Evolutionary conservation across 805 yeast genomes (phyloP).

Genomic region (Yamadazyma paraphyllophila): DNA sequence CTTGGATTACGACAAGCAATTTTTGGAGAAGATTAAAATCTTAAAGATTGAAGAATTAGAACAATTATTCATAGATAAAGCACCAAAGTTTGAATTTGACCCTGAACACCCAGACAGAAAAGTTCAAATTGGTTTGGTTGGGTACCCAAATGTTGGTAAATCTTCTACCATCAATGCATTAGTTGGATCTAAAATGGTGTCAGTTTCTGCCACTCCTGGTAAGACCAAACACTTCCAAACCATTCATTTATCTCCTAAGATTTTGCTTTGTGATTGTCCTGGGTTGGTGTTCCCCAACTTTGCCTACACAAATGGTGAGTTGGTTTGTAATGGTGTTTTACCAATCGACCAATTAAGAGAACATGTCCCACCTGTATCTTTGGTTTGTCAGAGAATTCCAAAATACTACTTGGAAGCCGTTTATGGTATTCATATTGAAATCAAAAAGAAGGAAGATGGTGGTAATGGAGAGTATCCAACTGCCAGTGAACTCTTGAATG

Average conservation of each 20-base stretch:
- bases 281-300: slow-evolving; percentile 98
- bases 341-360: slow-evolving; percentile 98
- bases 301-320: slow-evolving; percentile 93
- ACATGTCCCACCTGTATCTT: slow-evolving; percentile 79
- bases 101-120: slow-evolving; percentile 59
- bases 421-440: slow-evolving; percentile 87
- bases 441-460: slow-evolving; percentile 76
- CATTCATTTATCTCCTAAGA: slow-evolving; percentile 75
- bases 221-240: slow-evolving; percentile 99
- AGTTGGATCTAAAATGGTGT: slow-evolving; percentile 95
- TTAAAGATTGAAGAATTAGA: slow-evolving; percentile 84
- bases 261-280: slow-evolving; percentile 95
- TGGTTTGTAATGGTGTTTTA: slow-evolving; percentile 96
- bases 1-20: slow-evolving; percentile 17
- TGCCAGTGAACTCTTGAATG: slow-evolving; percentile 81
- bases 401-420: slow-evolving; percentile 84
- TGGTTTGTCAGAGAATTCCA: slow-evolving; percentile 87
- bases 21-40: slow-evolving; percentile 53
- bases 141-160: slow-evolving; percentile 92
- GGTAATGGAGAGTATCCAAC: slow-evolving; percentile 82
- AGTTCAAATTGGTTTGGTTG: slow-evolving; percentile 91
- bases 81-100: slow-evolving; percentile 64
- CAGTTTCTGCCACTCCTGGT: slow-evolving; percentile 98
- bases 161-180: slow-evolving; percentile 98
- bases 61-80: slow-evolving; percentile 66